phyloP scores from a whole-genome alignment of 2,329 filamentous ascomycete genomes.

The Coleophoma eucalyptorum region DNA sequence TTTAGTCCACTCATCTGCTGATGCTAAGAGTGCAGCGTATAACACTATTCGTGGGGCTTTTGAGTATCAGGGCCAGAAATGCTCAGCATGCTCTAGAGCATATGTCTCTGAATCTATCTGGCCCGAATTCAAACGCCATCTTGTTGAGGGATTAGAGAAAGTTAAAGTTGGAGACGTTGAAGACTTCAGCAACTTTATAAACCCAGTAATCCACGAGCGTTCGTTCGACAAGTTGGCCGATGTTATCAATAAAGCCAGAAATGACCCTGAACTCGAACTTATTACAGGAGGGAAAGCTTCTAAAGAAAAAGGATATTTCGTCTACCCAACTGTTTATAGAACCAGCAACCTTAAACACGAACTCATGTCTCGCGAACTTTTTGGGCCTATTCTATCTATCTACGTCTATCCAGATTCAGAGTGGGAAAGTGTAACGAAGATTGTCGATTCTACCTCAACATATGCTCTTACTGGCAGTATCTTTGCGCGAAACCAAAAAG shows the following conservation, averaged over 20 bases:
- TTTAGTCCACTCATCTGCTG: constrained; percentile 70
- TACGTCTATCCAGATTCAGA: constrained; percentile 73
- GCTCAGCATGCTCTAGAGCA: constrained; percentile 74
- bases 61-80: constrained; percentile 88
- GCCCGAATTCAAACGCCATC: constrained; percentile 60
- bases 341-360: constrained; percentile 69
- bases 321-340: constrained; percentile 76
- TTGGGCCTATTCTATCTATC: constrained; percentile 69
- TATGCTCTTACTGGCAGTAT: constrained; percentile 74
- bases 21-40: constrained; percentile 71
- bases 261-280: constrained; percentile 67
- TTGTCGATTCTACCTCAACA: constrained; percentile 66
- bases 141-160: constrained; percentile 60
- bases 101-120: constrained; percentile 74
- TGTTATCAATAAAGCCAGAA: constrained; percentile 73
- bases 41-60: constrained; percentile 83
- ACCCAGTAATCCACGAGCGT: constrained; percentile 76
- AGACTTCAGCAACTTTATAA: constrained; percentile 72
- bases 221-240: constrained; percentile 75
- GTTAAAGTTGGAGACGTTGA: constrained; percentile 66
- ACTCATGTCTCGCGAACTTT: constrained; percentile 72
- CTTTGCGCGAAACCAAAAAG: constrained; percentile 64
- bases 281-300: constrained; percentile 74
- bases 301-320: constrained; percentile 72
- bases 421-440: constrained; percentile 52